These are phyloP conservation scores for Vitrella brassicaformis DNA, from an alignment of 73 alveolate species.

Conservation along the genomic window DNA sequence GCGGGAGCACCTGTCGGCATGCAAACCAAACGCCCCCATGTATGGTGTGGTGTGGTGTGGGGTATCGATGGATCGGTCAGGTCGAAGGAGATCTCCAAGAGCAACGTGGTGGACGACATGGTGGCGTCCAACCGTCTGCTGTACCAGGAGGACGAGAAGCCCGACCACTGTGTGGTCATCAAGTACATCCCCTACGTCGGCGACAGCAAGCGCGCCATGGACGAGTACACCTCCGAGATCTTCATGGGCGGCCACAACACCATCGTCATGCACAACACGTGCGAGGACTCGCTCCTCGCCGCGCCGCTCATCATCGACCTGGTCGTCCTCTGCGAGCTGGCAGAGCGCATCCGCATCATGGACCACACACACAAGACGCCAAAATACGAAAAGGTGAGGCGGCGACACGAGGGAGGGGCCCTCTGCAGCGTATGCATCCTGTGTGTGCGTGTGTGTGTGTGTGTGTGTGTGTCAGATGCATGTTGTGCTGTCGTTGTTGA, in stretches of 20 bases:
- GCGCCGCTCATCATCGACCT: slow-evolving; percentile 83
- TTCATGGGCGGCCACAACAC: slow-evolving; percentile 80
- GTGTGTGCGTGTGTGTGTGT: not conserved
- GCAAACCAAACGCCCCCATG: no score
- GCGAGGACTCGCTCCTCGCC: slow-evolving; percentile 92
- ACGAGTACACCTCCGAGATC: slow-evolving; percentile 79
- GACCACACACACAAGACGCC: no score
- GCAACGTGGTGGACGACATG: slow-evolving; percentile 80
- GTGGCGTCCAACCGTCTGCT: slow-evolving; percentile 67
- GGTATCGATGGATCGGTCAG: no score
- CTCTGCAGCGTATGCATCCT: slow-evolving; percentile 8
- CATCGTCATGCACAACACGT: slow-evolving; percentile 71
- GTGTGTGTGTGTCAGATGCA: slow-evolving; percentile 16
- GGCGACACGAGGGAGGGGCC: slow-evolving; percentile 44
- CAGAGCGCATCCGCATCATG: slow-evolving; percentile 61
- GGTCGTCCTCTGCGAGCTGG: slow-evolving; percentile 68
- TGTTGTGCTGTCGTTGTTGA: slow-evolving; percentile 57
- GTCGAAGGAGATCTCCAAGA: slow-evolving; percentile 78
- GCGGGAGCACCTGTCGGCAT: no score
- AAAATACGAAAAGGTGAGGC: not conserved
- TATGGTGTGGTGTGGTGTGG: no score
- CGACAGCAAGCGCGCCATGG: slow-evolving; percentile 89
- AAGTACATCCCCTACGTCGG: slow-evolving; percentile 89
- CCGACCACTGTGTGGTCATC: slow-evolving; percentile 84
- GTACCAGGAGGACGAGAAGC: slow-evolving; percentile 63